Evolutionary conservation across 805 yeast species (phyloP).

Genomic region (Barnettozyma sp.): DNA sequence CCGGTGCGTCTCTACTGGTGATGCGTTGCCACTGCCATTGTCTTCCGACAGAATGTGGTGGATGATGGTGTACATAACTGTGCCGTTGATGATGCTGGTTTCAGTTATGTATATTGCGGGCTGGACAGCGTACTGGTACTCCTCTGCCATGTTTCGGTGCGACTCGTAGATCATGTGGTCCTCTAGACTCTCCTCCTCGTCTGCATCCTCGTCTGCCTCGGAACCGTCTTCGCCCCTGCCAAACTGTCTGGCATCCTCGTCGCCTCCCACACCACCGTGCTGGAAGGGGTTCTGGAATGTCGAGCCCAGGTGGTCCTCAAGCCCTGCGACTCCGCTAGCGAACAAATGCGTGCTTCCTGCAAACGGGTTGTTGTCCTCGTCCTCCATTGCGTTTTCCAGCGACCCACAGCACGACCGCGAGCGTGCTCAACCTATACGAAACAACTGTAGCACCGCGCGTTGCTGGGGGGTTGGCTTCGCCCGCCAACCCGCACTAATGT

Average conservation of each 20-base stretch:
- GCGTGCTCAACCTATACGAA: too few relatives aligned
- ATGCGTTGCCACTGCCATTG: too few relatives aligned
- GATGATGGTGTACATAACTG: constrained; percentile 76
- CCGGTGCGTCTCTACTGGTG: constrained; percentile 50
- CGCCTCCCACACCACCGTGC: too few relatives aligned
- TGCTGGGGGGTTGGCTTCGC: too few relatives aligned
- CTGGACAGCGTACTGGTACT: background rate
- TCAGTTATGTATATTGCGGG: constrained; percentile 40
- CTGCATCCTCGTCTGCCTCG: constrained; percentile 1
- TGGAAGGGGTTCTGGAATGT: constrained; percentile 4
- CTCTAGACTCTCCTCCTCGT: constrained; percentile 2
- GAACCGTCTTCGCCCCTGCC: too few relatives aligned
- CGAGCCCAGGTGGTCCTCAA: constrained; percentile 4
- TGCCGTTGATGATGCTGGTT: constrained; percentile 56
- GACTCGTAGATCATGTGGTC: constrained; percentile 2
- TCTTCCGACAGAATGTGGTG: too few relatives aligned
- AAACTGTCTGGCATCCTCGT: too few relatives aligned
- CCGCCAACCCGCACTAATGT: too few relatives aligned
- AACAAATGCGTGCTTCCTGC: constrained; percentile 24
- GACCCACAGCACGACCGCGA: too few relatives aligned
- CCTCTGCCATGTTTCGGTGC: background rate
- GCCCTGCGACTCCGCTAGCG: constrained; percentile 16
- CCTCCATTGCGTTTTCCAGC: constrained; percentile 16
- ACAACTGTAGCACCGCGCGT: too few relatives aligned
- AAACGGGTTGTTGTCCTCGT: constrained; percentile 31